These are phyloP conservation scores for Micromonas commoda DNA, from an alignment of 139 green algal genomes.

Conservation along the genomic window DNA sequence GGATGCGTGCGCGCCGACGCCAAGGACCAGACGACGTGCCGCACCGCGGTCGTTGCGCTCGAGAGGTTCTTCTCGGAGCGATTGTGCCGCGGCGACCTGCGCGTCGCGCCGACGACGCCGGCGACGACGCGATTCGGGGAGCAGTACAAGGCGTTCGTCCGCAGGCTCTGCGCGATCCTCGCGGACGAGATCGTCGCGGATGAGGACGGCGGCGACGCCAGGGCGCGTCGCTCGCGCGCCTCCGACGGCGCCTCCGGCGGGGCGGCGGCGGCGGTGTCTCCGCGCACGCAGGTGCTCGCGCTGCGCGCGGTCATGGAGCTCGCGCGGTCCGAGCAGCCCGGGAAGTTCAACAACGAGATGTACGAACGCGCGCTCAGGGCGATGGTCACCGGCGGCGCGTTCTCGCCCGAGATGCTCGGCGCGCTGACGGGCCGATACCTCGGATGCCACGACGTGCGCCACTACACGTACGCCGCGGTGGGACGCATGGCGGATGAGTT, in stretches of 20 bases:
- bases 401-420: background rate
- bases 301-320: constrained; percentile 12
- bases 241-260: background rate
- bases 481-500: background rate
- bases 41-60: background rate
- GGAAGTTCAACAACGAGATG: constrained; percentile 1
- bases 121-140: background rate
- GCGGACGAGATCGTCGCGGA: background rate
- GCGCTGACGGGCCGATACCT: constrained; percentile 4
- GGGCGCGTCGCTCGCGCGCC: too few relatives aligned
- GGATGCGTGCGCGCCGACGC: too few relatives aligned
- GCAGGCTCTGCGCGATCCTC: background rate
- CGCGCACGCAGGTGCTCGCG: background rate
- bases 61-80: background rate
- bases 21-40: background rate
- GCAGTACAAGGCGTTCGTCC: constrained; percentile 9
- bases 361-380: background rate
- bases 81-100: background rate
- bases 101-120: background rate
- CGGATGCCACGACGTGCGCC: background rate
- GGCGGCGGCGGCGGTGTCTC: background rate
- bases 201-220: background rate
- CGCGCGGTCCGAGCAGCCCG: constrained; percentile 1
- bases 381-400: background rate
- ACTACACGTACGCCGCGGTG: constrained; percentile 15